Percentiles rank a stretch among this genome's conserved stretches.
phyloP scores from a whole-genome alignment of 805 yeast genomes.

The Saccharomycopsis sp. region DNA sequence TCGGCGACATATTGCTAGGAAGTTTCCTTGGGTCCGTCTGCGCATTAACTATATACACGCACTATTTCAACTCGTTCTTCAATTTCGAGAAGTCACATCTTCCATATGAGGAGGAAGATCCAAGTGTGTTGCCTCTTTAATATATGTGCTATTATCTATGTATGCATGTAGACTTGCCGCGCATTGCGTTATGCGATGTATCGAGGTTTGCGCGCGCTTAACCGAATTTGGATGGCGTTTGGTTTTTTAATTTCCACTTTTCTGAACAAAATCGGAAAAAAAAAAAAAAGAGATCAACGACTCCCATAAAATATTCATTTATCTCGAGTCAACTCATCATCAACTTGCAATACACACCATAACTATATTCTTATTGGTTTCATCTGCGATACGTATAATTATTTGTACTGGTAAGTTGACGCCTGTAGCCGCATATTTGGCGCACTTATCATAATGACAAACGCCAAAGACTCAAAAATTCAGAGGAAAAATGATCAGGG shows the following conservation, averaged over 20 bases:
- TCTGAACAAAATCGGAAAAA: not conserved
- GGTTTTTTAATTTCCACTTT: not conserved
- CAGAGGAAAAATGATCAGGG: not conserved
- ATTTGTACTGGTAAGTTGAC: not conserved
- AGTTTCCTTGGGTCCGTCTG: slow-evolving; percentile 54
- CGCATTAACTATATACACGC: slow-evolving; percentile 35
- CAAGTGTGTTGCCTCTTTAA: not conserved
- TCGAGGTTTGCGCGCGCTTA: not conserved
- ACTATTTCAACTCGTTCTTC: slow-evolving; percentile 42
- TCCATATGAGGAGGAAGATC: slow-evolving; percentile 28
- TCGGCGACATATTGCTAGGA: slow-evolving; percentile 76
- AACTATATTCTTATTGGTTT: not conserved
- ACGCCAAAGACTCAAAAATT: not conserved
- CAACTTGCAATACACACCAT: not conserved
- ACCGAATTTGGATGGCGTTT: not conserved
- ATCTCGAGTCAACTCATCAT: too few species aligned
- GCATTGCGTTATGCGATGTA: not conserved
- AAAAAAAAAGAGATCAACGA: not conserved
- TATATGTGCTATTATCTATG: too few species aligned
- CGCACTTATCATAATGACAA: not conserved
- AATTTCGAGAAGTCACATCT: slow-evolving; percentile 31
- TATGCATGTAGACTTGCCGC: too few species aligned
- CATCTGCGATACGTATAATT: not conserved
- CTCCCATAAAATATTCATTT: not conserved
- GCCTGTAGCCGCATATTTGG: not conserved